phyloP scores from a whole-genome alignment of 306 rosid genomes.

The Castanea crenata region DNA sequence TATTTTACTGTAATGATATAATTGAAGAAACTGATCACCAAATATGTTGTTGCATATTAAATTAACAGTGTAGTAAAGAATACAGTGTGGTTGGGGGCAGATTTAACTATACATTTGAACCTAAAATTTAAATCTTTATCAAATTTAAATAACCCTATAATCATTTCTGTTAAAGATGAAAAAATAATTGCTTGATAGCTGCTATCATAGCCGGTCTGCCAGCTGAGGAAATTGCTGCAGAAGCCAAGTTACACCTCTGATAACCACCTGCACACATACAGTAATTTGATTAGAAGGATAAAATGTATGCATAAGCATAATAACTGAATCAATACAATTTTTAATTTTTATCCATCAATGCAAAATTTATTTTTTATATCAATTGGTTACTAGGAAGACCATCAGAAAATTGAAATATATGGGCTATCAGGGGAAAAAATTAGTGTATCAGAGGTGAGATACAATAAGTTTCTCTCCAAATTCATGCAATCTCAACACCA shows the following conservation, averaged over 20 bases:
- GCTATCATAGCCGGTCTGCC: constrained; percentile 41
- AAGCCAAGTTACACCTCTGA: constrained; percentile 81
- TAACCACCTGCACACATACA: constrained; percentile 42
- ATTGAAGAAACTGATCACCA: neutral
- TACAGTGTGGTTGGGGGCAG: neutral
- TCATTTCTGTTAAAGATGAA: neutral
- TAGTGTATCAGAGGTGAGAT: neutral
- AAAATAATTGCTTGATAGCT: neutral
- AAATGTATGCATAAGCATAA: neutral
- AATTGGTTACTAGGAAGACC: neutral
- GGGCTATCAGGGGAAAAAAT: neutral
- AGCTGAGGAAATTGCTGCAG: constrained; percentile 74
- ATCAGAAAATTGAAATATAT: neutral
- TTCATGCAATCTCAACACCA: constrained; percentile 1
- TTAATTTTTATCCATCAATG: neutral
- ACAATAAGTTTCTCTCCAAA: neutral
- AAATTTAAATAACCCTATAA: neutral
- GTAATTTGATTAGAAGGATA: neutral
- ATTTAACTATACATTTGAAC: neutral
- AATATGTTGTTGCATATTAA: neutral
- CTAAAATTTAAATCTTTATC: neutral
- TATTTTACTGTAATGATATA: neutral
- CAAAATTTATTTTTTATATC: neutral
- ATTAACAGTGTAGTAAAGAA: neutral
- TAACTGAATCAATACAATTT: neutral